These are phyloP conservation scores for Colletotrichum noveboracense DNA, from an alignment of 2,329 filamentous ascomycete genomes.

Conservation along the genomic window DNA sequence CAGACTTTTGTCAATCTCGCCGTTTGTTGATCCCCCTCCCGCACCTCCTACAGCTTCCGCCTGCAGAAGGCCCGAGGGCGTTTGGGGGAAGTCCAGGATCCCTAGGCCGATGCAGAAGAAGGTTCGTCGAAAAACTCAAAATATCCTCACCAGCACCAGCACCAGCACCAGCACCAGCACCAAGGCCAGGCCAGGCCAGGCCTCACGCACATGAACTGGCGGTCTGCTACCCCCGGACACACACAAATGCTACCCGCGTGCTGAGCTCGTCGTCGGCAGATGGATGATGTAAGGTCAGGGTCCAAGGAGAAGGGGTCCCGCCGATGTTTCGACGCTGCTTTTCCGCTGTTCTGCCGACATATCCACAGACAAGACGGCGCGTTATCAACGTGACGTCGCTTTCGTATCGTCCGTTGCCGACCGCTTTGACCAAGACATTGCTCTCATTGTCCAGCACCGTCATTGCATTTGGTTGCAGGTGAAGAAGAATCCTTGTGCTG, in stretches of 20 bases:
- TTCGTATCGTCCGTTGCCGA: neutral
- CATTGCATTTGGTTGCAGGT: neutral
- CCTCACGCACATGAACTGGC: neutral
- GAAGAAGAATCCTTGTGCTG: neutral
- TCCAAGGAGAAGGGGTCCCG: neutral
- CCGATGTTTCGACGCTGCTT: neutral
- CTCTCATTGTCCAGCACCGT: neutral
- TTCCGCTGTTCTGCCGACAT: neutral
- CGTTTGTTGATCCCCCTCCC: neutral
- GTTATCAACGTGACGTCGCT: neutral
- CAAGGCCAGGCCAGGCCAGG: neutral
- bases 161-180: neutral
- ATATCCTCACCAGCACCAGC: neutral
- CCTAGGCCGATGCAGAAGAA: neutral
- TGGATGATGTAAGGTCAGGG: neutral
- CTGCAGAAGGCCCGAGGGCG: neutral
- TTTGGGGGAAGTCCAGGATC: neutral
- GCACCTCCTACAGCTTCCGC: neutral
- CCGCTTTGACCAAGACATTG: neutral
- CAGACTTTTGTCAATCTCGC: neutral
- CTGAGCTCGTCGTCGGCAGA: neutral
- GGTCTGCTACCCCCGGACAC: neutral
- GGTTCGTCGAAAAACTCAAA: constrained; percentile 5
- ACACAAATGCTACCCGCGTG: neutral
- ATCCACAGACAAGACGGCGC: neutral